Percentiles rank a stretch among this genome's conserved stretches.
Evolutionary conservation across 345 rosid genomes (phyloP).

Genomic region (Turritis glabra): DNA sequence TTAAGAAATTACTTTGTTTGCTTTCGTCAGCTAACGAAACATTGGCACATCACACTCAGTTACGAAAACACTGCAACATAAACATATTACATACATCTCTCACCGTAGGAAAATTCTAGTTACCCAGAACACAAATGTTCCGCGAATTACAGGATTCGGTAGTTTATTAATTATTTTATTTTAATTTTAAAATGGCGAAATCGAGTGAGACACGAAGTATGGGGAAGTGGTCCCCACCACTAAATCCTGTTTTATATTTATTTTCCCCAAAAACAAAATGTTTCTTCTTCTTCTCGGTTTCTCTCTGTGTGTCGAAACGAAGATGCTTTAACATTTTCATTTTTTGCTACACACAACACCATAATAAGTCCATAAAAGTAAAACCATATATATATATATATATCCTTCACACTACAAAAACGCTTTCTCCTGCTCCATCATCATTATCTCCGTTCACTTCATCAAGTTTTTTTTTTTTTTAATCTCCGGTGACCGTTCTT

Average conservation of each 20-base stretch:
- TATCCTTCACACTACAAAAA: background rate
- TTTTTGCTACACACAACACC: background rate
- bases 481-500: conserved; percentile 4
- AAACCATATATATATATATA: too few relatives aligned
- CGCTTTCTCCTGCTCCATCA: background rate
- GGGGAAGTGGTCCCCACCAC: conserved; percentile 2
- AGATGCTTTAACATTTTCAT: background rate
- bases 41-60: too few relatives aligned
- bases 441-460: background rate
- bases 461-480: too few relatives aligned
- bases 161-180: too few relatives aligned
- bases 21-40: too few relatives aligned
- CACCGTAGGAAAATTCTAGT: too few relatives aligned
- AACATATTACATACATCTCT: too few relatives aligned
- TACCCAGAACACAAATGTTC: too few relatives aligned
- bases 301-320: background rate
- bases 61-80: too few relatives aligned
- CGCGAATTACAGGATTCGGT: too few relatives aligned
- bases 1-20: too few relatives aligned
- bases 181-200: too few relatives aligned
- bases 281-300: background rate
- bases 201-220: background rate
- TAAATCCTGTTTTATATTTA: background rate
- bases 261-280: background rate
- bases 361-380: background rate